Evolutionary conservation across 768 basidiomycete genomes (phyloP).

Genomic region (Inosperma sp.): DNA sequence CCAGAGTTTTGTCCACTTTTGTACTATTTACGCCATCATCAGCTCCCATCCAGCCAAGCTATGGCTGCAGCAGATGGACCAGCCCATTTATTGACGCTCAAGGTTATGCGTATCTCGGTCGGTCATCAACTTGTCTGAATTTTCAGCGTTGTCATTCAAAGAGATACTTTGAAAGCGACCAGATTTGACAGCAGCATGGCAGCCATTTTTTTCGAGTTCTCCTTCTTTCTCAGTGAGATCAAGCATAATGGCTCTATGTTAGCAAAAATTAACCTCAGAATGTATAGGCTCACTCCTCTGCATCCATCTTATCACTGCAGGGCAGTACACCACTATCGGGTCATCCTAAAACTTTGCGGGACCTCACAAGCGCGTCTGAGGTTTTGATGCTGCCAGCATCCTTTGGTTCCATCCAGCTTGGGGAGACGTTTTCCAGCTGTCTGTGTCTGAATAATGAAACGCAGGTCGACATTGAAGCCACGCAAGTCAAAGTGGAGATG

Average conservation of each 20-base stretch:
- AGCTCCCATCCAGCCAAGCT: slow-evolving; percentile 12
- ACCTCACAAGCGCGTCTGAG: slow-evolving; percentile 74
- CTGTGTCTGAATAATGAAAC: slow-evolving; percentile 82
- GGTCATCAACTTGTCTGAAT: slow-evolving; percentile 31
- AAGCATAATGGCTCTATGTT: background rate
- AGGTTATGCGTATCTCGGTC: slow-evolving; percentile 87
- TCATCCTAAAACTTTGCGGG: slow-evolving; percentile 80
- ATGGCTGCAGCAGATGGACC: slow-evolving; percentile 46
- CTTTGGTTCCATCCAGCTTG: slow-evolving; percentile 84
- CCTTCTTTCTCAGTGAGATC: slow-evolving; percentile 64
- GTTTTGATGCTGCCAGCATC: slow-evolving; percentile 76
- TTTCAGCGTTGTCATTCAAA: slow-evolving; percentile 12
- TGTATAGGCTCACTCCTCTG: slow-evolving; percentile 67
- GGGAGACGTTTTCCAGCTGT: slow-evolving; percentile 82
- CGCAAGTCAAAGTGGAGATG: slow-evolving; percentile 74
- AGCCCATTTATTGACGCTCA: slow-evolving; percentile 67
- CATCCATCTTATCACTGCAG: slow-evolving; percentile 73
- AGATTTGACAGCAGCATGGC: slow-evolving; percentile 70
- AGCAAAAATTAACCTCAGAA: background rate
- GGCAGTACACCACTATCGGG: slow-evolving; percentile 63
- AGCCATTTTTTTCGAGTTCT: slow-evolving; percentile 78
- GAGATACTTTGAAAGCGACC: slow-evolving; percentile 51
- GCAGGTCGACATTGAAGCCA: slow-evolving; percentile 54
- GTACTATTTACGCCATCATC: background rate
- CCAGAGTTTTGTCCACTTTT: too few species aligned